Percentiles rank a stretch among this genome's conserved stretches.
phyloP scores from a whole-genome alignment of 768 basidiomycete genomes.

The Brasilioporus rufonigricans region DNA sequence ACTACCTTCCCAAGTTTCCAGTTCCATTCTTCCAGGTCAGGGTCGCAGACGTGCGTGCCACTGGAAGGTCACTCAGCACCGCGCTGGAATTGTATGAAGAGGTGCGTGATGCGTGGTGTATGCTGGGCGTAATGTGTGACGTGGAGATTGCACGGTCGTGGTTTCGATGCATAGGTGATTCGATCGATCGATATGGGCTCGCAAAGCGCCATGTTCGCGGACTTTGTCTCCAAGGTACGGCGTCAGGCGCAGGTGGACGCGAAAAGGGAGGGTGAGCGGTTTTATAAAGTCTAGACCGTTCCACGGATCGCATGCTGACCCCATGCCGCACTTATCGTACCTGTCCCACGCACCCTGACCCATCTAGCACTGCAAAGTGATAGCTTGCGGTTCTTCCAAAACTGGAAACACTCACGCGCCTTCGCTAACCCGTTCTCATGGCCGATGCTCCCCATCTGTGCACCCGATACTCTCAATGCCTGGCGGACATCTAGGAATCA shows the following conservation, averaged over 20 bases:
- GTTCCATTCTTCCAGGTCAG: conserved; percentile 32
- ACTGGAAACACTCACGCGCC: conserved; percentile 31
- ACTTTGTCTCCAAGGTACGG: conserved; percentile 28
- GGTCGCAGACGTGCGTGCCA: conserved; percentile 32
- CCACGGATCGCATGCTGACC: background rate
- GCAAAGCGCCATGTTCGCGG: conserved; percentile 16
- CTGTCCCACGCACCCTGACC: background rate
- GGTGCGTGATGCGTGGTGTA: conserved; percentile 14
- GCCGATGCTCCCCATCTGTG: conserved; percentile 29
- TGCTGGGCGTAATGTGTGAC: background rate
- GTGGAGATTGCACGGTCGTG: background rate
- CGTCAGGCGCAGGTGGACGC: conserved; percentile 24
- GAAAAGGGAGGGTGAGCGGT: conserved; percentile 25
- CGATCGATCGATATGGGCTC: conserved; percentile 17
- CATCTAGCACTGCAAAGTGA: conserved; percentile 18
- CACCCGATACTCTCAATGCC: conserved; percentile 27
- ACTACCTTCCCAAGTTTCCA: conserved; percentile 31
- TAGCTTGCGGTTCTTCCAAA: conserved; percentile 29
- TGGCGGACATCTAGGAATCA: conserved; percentile 26
- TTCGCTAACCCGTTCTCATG: conserved; percentile 34
- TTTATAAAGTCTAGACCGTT: background rate
- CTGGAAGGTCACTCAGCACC: conserved; percentile 30
- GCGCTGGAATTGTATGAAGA: conserved; percentile 31
- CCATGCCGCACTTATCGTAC: background rate
- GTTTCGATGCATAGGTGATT: conserved; percentile 18